Conservation (phyloP, 2,329 filamentous ascomycete species). For the Sporothrix variecibatus region DNA sequence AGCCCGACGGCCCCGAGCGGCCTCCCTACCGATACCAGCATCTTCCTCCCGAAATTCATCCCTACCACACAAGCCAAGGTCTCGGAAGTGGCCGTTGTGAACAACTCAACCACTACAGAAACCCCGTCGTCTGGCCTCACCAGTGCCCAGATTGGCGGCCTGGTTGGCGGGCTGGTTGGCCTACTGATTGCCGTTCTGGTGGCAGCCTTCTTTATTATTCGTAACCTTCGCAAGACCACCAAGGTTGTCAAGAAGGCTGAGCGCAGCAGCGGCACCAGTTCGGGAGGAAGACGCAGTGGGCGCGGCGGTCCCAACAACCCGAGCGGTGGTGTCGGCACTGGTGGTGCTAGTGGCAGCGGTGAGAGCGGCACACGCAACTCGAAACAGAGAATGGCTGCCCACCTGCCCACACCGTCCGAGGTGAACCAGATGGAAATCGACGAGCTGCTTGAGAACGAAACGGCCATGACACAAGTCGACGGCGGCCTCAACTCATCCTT, state of each 20-base stretch:
- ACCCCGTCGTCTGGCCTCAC: conserved; percentile 39
- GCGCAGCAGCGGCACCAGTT: conserved; percentile 39
- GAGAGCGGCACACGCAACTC: conserved; percentile 27
- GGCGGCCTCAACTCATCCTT: conserved; percentile 32
- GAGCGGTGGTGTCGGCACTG: neutral
- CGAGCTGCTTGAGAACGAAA: conserved; percentile 40
- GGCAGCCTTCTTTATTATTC: conserved; percentile 52
- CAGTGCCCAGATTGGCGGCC: conserved; percentile 51
- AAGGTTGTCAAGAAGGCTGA: conserved; percentile 38
- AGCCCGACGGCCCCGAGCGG: conserved; percentile 42
- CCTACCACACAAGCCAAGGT: conserved; percentile 49
- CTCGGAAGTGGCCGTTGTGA: conserved; percentile 36
- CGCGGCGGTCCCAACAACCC: conserved; percentile 12
- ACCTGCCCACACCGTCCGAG: conserved; percentile 45
- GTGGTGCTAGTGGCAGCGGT: conserved; percentile 7
- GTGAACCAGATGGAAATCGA: conserved; percentile 47
- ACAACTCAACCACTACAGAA: conserved; percentile 18
- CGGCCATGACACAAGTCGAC: conserved; percentile 22
- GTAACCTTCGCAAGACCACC: conserved; percentile 51
- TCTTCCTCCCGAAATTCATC: conserved; percentile 46
- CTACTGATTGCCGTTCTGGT: conserved; percentile 52
- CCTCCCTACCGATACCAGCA: conserved; percentile 33
- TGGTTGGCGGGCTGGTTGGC: conserved; percentile 53
- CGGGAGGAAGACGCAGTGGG: conserved; percentile 37
- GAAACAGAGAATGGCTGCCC: conserved; percentile 39